These are phyloP conservation scores for Fusarium anthophilum DNA, from an alignment of 2,329 filamentous ascomycete genomes.

Conservation along the genomic window DNA sequence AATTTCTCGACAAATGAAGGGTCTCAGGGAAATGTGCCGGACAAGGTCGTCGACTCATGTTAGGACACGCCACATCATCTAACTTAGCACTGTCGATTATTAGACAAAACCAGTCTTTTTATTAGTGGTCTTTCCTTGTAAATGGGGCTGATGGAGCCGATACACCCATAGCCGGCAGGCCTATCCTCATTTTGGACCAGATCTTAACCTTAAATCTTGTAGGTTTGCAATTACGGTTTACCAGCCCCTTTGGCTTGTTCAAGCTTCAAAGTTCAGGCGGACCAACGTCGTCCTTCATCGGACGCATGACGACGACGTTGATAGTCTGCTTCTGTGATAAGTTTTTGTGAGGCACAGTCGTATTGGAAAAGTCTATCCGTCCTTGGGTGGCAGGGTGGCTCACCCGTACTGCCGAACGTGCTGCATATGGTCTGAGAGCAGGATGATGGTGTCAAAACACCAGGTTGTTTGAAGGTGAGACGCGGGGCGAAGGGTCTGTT, in stretches of 20 bases:
- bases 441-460: conserved; percentile 15
- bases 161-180: not conserved
- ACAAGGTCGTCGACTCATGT: not conserved
- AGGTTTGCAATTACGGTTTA: not conserved
- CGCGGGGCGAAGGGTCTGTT: conserved; percentile 16
- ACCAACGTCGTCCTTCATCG: conserved; percentile 1
- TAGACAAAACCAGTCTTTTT: not conserved
- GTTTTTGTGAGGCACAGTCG: not conserved
- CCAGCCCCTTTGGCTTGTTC: conserved; percentile 2
- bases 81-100: conserved; percentile 5
- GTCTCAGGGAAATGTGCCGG: not conserved
- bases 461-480: conserved; percentile 28
- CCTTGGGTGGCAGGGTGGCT: conserved; percentile 12
- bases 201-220: conserved; percentile 23
- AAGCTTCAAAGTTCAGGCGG: not conserved
- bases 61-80: conserved; percentile 5
- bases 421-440: conserved; percentile 9
- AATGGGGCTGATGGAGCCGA: not conserved
- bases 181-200: conserved; percentile 19
- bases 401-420: not conserved
- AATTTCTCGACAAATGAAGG: conserved; percentile 28
- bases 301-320: not conserved
- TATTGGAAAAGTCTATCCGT: conserved; percentile 1
- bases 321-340: not conserved
- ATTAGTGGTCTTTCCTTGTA: not conserved